Base-by-base conservation (phyloP, 805 yeast species). In the Pichia kluyveri region DNA sequence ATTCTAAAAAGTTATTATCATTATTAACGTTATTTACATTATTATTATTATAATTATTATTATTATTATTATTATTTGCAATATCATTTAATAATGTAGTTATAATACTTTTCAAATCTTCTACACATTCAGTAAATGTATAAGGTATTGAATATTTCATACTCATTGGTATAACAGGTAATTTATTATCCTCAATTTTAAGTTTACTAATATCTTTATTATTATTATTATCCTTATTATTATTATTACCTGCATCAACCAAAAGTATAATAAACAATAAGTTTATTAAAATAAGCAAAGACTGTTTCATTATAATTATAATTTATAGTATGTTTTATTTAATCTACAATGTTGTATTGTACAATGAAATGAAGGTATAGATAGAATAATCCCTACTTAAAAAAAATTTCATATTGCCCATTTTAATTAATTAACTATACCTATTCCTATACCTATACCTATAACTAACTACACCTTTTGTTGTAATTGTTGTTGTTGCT, bases 401-500 rank as follows among this genome's bases (percentile, higher is more conserved):
- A 19, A 19, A 19, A 19, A 19, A 19, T 19, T 19, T 19, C 23
- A 19, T 19, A 34, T 34, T 34, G 37, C 37, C 37, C 37, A 34
- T 34, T 34, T 41, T n/a, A n/a, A n/a, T n/a, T n/a, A n/a, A n/a
- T n/a, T n/a, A n/a, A n/a, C n/a, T n/a, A n/a, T n/a, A n/a, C n/a
- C n/a, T n/a, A n/a, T n/a, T n/a, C n/a, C n/a, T n/a, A n/a, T n/a
- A n/a, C n/a, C n/a, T n/a, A n/a, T n/a, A n/a, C n/a, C n/a, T n/a
- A n/a, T n/a, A n/a, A n/a, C n/a, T n/a, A n/a, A n/a, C n/a, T n/a
- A n/a, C n/a, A n/a, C n/a, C n/a, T n/a, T n/a, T n/a, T n/a, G n/a
- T n/a, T 90, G 51, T 18, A 44, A 47, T 19, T 40, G 40, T 15
- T 44, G 51, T 18, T 42, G 49, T 41, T 59, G 65, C 31, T 62